phyloP scores from a whole-genome alignment of 257 asterid genomes.

The Solanum pimpinellifolium region DNA sequence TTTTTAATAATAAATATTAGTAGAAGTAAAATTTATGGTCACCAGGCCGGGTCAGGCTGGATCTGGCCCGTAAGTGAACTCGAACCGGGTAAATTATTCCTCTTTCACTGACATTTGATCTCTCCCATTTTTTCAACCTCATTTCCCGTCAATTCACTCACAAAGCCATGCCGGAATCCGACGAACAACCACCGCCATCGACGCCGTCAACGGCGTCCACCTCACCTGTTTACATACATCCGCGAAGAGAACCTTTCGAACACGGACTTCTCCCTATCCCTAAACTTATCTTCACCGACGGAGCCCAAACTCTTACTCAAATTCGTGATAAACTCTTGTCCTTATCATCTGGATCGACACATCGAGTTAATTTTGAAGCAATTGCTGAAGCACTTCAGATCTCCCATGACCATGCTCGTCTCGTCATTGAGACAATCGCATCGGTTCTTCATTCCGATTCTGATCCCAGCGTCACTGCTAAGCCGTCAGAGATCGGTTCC shows the following conservation, averaged over 20 bases:
- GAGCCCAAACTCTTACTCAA: slow-evolving; percentile 51
- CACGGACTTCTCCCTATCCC: slow-evolving; percentile 91
- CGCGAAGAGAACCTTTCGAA: slow-evolving; percentile 90
- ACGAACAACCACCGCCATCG: slow-evolving; percentile 8
- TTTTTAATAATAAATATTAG: too few relatives aligned
- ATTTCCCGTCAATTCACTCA: neutral
- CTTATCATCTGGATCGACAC: slow-evolving; percentile 26
- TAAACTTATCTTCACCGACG: slow-evolving; percentile 75
- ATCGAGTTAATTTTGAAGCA: slow-evolving; percentile 29
- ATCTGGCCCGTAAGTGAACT: neutral
- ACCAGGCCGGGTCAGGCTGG: neutral
- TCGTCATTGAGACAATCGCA: slow-evolving; percentile 56
- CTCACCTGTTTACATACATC: slow-evolving; percentile 33
- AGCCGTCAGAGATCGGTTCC: slow-evolving; percentile 32
- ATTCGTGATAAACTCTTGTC: slow-evolving; percentile 58
- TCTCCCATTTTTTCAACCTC: neutral
- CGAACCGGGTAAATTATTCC: neutral
- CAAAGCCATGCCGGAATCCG: neutral
- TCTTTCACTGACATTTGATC: neutral
- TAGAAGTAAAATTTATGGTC: neutral
- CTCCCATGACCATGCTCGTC: slow-evolving; percentile 62
- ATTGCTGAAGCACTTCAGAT: slow-evolving; percentile 49
- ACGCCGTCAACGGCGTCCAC: neutral
- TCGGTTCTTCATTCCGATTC: slow-evolving; percentile 50
- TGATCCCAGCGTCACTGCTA: slow-evolving; percentile 53